A percentile compares a stretch with the other conserved stretches of the same genome.
These are phyloP conservation scores for Solidago caesia DNA, from an alignment of 129 eudicot species.

Conservation along the genomic window DNA sequence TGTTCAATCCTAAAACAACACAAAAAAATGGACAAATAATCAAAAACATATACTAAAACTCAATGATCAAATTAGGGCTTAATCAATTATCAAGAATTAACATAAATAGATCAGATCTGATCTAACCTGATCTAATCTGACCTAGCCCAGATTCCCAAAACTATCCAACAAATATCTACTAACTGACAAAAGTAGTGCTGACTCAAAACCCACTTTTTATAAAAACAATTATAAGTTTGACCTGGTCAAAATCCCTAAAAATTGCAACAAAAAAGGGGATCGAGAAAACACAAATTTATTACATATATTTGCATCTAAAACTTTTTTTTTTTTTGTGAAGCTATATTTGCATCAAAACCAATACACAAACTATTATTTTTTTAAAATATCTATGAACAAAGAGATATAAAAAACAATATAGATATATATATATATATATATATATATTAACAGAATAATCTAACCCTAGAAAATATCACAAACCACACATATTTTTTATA, in stretches of 20 bases:
- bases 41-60: background rate
- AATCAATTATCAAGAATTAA: conserved; percentile 3
- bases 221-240: conserved; percentile 25
- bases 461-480: conserved; percentile 30
- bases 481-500: background rate
- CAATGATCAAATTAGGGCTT: background rate
- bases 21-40: background rate
- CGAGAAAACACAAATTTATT: conserved; percentile 22
- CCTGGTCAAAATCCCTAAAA: conserved; percentile 43
- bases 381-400: conserved; percentile 3
- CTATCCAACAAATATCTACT: conserved; percentile 24
- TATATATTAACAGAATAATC: background rate
- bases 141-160: conserved; percentile 26
- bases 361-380: background rate
- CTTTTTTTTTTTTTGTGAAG: too few relatives aligned
- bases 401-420: background rate
- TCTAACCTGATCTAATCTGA: conserved; percentile 39
- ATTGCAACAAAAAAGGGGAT: conserved; percentile 23
- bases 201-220: conserved; percentile 20
- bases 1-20: conserved; percentile 27
- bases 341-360: background rate
- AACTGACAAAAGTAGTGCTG: conserved; percentile 21
- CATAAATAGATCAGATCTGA: conserved; percentile 35
- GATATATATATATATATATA: background rate
- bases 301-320: background rate